These are phyloP conservation scores for Guadua angustifolia DNA, from an alignment of 176 grass and related monocot genomes.

Conservation along the genomic window DNA sequence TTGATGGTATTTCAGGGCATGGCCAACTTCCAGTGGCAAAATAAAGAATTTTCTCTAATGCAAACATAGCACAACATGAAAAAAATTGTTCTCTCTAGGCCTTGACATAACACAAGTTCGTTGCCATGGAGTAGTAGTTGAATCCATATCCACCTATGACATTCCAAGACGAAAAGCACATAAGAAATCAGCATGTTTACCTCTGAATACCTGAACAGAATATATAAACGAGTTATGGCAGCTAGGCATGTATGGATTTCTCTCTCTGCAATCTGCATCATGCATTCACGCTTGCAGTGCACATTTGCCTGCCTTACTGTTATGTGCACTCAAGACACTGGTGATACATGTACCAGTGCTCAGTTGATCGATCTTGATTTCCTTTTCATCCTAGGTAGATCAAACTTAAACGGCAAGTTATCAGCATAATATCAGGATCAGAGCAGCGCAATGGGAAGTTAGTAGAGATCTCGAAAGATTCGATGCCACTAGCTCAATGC, in stretches of 20 bases:
- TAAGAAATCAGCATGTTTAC: too few relatives aligned
- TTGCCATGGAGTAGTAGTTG: not conserved
- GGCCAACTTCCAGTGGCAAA: too few relatives aligned
- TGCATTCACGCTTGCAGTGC: not conserved
- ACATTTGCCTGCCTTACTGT: not conserved
- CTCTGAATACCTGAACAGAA: too few relatives aligned
- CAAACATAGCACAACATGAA: too few relatives aligned
- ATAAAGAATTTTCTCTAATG: too few relatives aligned
- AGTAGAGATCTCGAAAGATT: slow-evolving; percentile 11
- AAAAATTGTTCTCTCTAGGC: too few relatives aligned
- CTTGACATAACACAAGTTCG: not conserved
- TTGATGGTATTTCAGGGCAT: too few relatives aligned
- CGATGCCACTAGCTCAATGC: not conserved
- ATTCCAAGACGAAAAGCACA: too few relatives aligned
- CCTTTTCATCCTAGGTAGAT: not conserved
- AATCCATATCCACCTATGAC: not conserved
- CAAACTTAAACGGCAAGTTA: not conserved
- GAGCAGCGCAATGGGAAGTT: not conserved
- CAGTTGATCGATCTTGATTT: not conserved
- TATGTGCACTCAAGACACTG: too few relatives aligned
- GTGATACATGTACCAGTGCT: too few relatives aligned
- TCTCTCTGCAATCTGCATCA: not conserved
- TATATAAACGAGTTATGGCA: too few relatives aligned
- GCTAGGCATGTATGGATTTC: too few relatives aligned
- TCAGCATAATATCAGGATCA: not conserved